Conservation (phyloP, 202 grass and related monocot species). For the Setaria italica region DNA sequence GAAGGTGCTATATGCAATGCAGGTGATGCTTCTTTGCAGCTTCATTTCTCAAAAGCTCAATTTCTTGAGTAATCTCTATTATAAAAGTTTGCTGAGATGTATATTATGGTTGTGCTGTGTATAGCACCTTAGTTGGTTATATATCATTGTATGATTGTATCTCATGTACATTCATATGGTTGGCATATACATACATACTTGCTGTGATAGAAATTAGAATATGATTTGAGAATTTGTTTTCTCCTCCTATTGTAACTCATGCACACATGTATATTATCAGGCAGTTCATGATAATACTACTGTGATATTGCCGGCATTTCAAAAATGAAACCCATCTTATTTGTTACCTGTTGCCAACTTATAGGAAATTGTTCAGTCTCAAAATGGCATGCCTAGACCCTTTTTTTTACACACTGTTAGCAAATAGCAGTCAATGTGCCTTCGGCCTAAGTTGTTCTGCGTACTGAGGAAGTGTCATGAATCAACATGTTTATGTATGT, state of each 20-base stretch:
- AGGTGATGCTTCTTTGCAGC: conserved; percentile 51
- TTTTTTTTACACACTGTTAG: not conserved
- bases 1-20: conserved; percentile 81
- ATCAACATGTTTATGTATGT: not conserved
- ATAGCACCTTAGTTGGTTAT: not conserved
- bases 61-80: not conserved
- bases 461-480: not conserved
- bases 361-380: not conserved
- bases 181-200: not conserved
- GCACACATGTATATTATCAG: not conserved
- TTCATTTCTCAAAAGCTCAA: conserved; percentile 13
- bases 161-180: not conserved
- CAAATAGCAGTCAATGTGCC: not conserved
- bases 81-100: not conserved
- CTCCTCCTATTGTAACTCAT: not conserved
- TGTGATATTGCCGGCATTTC: not conserved
- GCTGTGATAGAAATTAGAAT: not conserved
- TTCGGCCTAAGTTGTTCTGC: not conserved
- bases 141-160: not conserved
- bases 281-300: not conserved
- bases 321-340: not conserved
- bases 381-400: not conserved
- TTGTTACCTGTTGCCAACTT: conserved; percentile 6
- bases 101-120: not conserved
- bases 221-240: not conserved